Percentiles rank a stretch among this genome's conserved stretches.
phyloP scores from a whole-genome alignment of 129 eudicot species.

The Pulicaria dysenterica region DNA sequence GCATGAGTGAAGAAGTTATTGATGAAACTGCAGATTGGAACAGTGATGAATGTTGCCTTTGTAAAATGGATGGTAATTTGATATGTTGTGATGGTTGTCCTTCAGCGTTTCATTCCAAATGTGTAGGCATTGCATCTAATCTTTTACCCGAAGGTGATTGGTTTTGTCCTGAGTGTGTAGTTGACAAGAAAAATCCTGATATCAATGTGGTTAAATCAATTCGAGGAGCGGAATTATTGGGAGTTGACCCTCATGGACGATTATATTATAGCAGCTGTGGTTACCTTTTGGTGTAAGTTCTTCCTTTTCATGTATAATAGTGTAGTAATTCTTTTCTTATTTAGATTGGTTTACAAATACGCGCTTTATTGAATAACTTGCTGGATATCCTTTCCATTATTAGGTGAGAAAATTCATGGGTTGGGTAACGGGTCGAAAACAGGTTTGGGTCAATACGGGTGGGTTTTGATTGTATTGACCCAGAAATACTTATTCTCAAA shows the following conservation, averaged over 20 bases:
- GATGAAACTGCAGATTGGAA: constrained; percentile 72
- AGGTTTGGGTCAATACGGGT: background rate
- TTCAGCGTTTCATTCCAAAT: constrained; percentile 87
- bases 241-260: constrained; percentile 72
- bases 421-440: background rate
- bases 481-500: background rate
- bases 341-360: background rate
- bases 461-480: background rate
- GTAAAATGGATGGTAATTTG: constrained; percentile 94
- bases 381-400: background rate
- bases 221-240: constrained; percentile 84
- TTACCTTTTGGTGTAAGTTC: constrained; percentile 89
- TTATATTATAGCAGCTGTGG: constrained; percentile 72
- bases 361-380: background rate
- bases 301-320: constrained; percentile 7
- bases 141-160: constrained; percentile 92
- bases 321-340: constrained; percentile 13
- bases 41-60: constrained; percentile 88
- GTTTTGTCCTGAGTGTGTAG: constrained; percentile 94
- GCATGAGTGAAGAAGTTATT: constrained; percentile 55
- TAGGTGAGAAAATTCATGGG: background rate
- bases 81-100: constrained; percentile 99
- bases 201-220: constrained; percentile 47
- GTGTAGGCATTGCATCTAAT: constrained; percentile 74
- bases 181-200: constrained; percentile 51